phyloP scores from a whole-genome alignment of 2,329 filamentous ascomycete species.

The Penicillium expansum region DNA sequence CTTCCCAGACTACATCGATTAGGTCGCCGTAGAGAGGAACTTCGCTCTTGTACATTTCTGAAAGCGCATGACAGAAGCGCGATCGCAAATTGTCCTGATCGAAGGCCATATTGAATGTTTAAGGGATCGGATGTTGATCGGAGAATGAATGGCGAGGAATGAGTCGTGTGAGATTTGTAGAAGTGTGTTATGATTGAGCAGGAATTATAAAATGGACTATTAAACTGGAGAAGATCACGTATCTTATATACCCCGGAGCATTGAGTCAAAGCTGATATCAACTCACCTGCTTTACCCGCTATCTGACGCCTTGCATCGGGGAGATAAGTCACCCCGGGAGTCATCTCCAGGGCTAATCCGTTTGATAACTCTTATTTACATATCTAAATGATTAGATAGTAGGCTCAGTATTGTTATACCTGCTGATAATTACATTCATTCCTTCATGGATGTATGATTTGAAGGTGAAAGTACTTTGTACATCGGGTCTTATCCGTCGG shows the following conservation, averaged over 20 bases:
- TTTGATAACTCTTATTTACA: neutral
- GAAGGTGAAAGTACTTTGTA: neutral
- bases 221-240: neutral
- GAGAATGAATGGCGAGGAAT: neutral
- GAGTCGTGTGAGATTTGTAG: neutral
- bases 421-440: neutral
- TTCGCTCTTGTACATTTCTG: neutral
- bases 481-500: neutral
- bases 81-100: neutral
- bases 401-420: neutral
- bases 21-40: neutral
- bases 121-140: neutral
- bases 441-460: neutral
- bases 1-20: neutral
- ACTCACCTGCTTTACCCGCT: conserved; percentile 15
- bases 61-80: neutral
- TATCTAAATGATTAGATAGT: neutral
- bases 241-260: neutral
- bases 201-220: neutral
- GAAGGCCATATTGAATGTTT: neutral
- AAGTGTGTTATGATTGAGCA: neutral
- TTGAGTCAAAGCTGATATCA: neutral
- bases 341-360: neutral
- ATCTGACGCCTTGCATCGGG: conserved; percentile 9
- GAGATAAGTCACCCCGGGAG: neutral